Base-by-base conservation (phyloP, 441 rosid species). In the Rhodomyrtus psidioides region DNA sequence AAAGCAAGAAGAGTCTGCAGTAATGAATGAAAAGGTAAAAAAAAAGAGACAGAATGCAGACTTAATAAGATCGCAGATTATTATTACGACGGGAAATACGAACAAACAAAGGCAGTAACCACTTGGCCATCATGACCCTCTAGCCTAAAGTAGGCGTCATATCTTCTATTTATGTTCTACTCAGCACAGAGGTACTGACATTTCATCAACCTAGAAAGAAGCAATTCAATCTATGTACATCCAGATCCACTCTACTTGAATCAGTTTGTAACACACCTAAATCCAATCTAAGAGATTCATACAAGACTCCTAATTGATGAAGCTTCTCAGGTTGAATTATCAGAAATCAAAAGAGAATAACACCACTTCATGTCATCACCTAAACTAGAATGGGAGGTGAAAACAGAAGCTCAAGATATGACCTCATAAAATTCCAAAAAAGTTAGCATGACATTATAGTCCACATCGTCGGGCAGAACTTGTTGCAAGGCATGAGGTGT, bases 401-500 rank as follows among this genome's bases (percentile, higher is more conserved):
- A 19, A 81, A 85, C 51, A 49, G 84, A 84, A n/a, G 24, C 58
- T 58, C 55, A 9, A 83, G 55, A 34, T 49, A 39, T 34, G 46
- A 96, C 99, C 99, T 96, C 98, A 83, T 97, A 96, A 91, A 97
- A 95, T 88, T 96, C 99, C 93, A 96, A 88, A 90, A 96, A 97
- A 21, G 96, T 94, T 85, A 95, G 87, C 95, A 96, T 90, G 81
- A 97, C 95, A 82, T 91, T 86, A 86, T 91, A 96, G 89, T 95
- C 96, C 86, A 97, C 96, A 91, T 96, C 99, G 75, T 96, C 96
- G 7, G 98, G 92, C 90, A 95, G 90, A 88, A 95, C 96, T 97
- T 96, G 99, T 89, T 97, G 99, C 86, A 95, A 84, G 6, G 94
- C 94, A 84, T 96, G 99, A 81, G 99, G 99, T 12, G 98, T 94